phyloP scores from a whole-genome alignment of 805 yeast species.

The Saturnispora diversa region DNA sequence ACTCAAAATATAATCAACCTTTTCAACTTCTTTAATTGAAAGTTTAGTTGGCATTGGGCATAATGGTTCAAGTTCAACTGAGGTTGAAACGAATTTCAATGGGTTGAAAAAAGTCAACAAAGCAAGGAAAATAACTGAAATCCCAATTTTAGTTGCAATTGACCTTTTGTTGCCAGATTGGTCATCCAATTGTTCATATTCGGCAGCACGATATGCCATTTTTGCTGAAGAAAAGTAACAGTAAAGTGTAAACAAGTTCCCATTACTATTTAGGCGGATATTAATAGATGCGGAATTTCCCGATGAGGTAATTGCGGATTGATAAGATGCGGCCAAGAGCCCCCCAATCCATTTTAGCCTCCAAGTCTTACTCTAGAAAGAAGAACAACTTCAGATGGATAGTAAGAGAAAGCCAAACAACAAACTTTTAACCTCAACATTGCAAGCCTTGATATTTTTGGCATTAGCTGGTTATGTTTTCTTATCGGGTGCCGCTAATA shows the following conservation, averaged over 20 bases:
- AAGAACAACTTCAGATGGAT: too few species aligned
- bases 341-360: too few species aligned
- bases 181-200: neutral
- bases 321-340: too few species aligned
- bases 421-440: too few species aligned
- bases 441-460: too few species aligned
- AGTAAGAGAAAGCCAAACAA: too few species aligned
- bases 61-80: neutral
- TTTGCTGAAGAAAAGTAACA: neutral
- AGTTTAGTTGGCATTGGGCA: conserved; percentile 26
- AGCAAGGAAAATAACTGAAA: neutral
- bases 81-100: conserved; percentile 32
- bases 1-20: conserved; percentile 25
- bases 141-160: neutral
- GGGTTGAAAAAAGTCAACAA: conserved; percentile 6
- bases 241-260: neutral
- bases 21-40: conserved; percentile 15
- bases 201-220: neutral
- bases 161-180: neutral
- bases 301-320: neutral
- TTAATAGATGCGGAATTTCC: neutral
- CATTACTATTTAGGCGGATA: neutral
- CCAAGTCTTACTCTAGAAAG: too few species aligned
- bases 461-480: neutral
- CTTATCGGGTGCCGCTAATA: neutral